These are phyloP conservation scores for Fusarium circinatum DNA, from an alignment of 2,329 filamentous ascomycete genomes.

Conservation along the genomic window DNA sequence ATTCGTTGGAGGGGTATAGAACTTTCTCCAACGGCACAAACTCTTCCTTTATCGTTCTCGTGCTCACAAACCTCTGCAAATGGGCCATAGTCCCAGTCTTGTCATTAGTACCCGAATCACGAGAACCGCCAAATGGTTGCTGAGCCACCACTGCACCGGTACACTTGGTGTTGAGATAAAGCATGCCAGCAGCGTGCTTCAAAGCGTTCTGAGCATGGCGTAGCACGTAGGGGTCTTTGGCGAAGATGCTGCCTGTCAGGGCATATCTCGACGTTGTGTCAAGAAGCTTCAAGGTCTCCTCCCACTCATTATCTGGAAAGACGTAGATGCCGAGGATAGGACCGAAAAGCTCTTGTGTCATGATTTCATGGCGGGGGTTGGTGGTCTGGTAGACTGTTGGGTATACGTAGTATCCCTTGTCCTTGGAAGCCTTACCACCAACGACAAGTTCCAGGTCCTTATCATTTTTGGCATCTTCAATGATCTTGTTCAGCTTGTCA, in stretches of 20 bases:
- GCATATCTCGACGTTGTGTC: slow-evolving; percentile 37
- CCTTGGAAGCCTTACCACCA: slow-evolving; percentile 57
- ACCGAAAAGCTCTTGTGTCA: slow-evolving; percentile 60
- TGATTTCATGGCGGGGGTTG: slow-evolving; percentile 55
- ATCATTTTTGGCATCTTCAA: slow-evolving; percentile 58
- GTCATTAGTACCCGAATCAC: slow-evolving; percentile 74
- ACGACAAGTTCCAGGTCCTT: slow-evolving; percentile 54
- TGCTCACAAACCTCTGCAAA: slow-evolving; percentile 68
- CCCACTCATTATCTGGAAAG: slow-evolving; percentile 54
- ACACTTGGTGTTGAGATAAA: slow-evolving; percentile 73
- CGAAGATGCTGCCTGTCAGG: slow-evolving; percentile 77
- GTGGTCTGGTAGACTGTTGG: slow-evolving; percentile 58
- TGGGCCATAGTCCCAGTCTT: slow-evolving; percentile 71
- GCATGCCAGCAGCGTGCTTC: slow-evolving; percentile 71
- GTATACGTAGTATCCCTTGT: slow-evolving; percentile 56
- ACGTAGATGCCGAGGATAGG: slow-evolving; percentile 58
- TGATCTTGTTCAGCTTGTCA: slow-evolving; percentile 49
- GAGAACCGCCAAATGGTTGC: slow-evolving; percentile 72
- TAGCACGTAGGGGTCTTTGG: slow-evolving; percentile 69
- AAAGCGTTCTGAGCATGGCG: slow-evolving; percentile 72
- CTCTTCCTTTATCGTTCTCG: slow-evolving; percentile 75
- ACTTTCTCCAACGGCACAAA: slow-evolving; percentile 53
- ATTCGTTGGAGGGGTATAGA: slow-evolving; percentile 33
- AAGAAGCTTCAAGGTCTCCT: slow-evolving; percentile 24
- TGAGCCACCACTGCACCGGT: slow-evolving; percentile 74